Evolutionary conservation across 805 yeast species (phyloP).

Genomic region (Saturnispora hagleri): DNA sequence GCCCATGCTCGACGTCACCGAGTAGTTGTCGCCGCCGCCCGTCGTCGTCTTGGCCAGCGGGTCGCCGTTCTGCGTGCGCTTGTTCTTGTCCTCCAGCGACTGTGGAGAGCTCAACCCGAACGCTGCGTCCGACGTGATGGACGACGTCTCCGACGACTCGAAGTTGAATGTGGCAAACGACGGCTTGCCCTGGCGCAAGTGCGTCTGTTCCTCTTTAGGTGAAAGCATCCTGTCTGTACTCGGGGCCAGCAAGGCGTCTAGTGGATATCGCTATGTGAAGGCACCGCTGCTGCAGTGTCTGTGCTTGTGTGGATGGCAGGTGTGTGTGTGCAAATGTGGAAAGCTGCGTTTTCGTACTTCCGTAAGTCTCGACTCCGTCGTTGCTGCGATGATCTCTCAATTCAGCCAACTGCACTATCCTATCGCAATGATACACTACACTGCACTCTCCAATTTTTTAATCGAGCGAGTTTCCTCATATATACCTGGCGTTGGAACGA

Average conservation of each 20-base stretch:
- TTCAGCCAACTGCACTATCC: neutral
- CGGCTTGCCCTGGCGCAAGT: neutral
- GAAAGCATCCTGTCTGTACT: neutral
- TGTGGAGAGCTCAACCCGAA: neutral
- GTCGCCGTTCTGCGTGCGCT: neutral
- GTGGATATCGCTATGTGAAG: neutral
- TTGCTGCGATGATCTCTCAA: neutral
- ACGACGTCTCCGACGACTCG: neutral
- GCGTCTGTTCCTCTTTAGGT: neutral
- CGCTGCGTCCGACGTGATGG: neutral
- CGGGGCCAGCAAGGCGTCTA: neutral
- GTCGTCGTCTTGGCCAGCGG: neutral
- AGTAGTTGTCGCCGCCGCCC: slow-evolving; percentile 9
- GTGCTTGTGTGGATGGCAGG: neutral
- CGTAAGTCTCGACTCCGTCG: too few relatives aligned
- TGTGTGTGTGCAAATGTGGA: neutral
- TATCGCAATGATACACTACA: neutral
- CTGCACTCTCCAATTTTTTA: neutral
- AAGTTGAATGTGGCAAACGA: neutral
- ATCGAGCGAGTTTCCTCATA: neutral
- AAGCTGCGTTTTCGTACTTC: too few relatives aligned
- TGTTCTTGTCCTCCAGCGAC: neutral
- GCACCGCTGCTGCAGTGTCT: neutral
- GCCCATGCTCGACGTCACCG: slow-evolving; percentile 9
- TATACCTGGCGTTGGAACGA: neutral